phyloP scores from a whole-genome alignment of 305 asterid species.

The Fraxinus sp. region DNA sequence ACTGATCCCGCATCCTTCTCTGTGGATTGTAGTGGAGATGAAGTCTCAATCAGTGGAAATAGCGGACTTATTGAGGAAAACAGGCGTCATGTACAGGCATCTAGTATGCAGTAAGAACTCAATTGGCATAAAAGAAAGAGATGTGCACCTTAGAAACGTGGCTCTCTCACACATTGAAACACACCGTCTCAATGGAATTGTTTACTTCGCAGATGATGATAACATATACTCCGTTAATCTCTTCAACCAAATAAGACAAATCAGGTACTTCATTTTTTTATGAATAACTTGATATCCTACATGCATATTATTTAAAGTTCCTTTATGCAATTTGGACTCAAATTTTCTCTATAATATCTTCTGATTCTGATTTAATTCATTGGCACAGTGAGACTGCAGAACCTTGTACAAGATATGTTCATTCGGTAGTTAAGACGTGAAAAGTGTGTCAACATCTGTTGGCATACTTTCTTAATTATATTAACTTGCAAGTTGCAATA shows the following conservation, averaged over 20 bases:
- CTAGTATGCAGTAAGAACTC: conserved; percentile 49
- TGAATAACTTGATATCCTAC: neutral
- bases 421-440: neutral
- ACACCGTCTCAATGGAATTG: conserved; percentile 72
- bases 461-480: neutral
- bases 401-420: neutral
- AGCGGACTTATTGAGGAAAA: conserved; percentile 64
- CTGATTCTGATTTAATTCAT: neutral
- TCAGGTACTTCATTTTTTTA: conserved; percentile 51
- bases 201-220: conserved; percentile 70
- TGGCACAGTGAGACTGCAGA: neutral
- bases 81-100: conserved; percentile 74
- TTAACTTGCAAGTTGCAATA: neutral
- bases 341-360: neutral
- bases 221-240: conserved; percentile 50
- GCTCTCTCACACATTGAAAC: conserved; percentile 71
- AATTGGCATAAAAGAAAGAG: conserved; percentile 37
- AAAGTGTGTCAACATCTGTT: neutral
- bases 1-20: conserved; percentile 54
- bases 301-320: neutral
- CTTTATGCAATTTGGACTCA: neutral
- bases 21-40: conserved; percentile 89
- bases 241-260: conserved; percentile 66
- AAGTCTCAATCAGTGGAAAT: conserved; percentile 52
- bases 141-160: conserved; percentile 49